phyloP scores from a whole-genome alignment of 768 basidiomycete genomes.

The Cystobasidium ongulense region DNA sequence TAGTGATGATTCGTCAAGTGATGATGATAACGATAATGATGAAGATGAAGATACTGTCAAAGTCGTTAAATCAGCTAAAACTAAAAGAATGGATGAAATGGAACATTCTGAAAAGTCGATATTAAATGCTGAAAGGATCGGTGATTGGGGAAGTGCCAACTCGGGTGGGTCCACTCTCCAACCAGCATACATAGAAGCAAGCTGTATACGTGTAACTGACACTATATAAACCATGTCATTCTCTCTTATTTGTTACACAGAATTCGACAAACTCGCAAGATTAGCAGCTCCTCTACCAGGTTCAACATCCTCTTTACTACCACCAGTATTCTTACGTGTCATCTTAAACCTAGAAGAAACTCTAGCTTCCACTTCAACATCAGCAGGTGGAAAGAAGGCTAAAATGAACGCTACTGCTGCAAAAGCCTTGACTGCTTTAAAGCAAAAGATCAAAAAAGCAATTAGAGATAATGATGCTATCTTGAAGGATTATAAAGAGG shows the following conservation, averaged over 20 bases:
- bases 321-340: slow-evolving; percentile 73
- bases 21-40: slow-evolving; percentile 55
- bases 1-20: background rate
- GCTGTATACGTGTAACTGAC: background rate
- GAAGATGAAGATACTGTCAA: slow-evolving; percentile 58
- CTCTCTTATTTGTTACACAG: slow-evolving; percentile 48
- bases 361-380: slow-evolving; percentile 32
- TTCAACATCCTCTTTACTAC: slow-evolving; percentile 65
- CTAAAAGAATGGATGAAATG: slow-evolving; percentile 89
- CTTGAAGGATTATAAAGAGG: slow-evolving; percentile 68
- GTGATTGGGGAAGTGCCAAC: slow-evolving; percentile 73
- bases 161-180: slow-evolving; percentile 10
- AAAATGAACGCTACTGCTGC: slow-evolving; percentile 93
- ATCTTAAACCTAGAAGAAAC: slow-evolving; percentile 66
- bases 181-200: background rate
- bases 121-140: slow-evolving; percentile 90
- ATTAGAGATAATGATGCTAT: slow-evolving; percentile 78
- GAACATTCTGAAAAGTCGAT: slow-evolving; percentile 81
- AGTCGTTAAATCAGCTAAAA: slow-evolving; percentile 77
- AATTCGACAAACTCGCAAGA: slow-evolving; percentile 89
- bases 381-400: slow-evolving; percentile 74
- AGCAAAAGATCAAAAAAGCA: slow-evolving; percentile 90
- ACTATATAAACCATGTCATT: background rate
- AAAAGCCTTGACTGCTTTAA: slow-evolving; percentile 91
- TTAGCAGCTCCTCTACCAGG: slow-evolving; percentile 79